Percentiles rank a stretch among this genome's conserved stretches.
phyloP scores from a whole-genome alignment of 2,329 filamentous ascomycete genomes.

The Rutstroemia sp. region DNA sequence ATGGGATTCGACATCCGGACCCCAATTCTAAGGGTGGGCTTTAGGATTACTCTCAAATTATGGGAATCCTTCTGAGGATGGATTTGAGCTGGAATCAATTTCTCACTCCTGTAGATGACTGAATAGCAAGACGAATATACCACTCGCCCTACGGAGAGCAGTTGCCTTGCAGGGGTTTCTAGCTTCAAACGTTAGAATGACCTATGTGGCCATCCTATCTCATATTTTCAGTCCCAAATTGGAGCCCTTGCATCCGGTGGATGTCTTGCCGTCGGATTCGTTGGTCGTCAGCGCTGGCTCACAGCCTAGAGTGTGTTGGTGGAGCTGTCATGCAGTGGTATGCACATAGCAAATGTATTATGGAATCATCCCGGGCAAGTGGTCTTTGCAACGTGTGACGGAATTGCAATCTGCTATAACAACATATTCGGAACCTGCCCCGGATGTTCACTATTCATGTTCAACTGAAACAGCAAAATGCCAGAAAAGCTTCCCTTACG shows the following conservation, averaged over 20 bases:
- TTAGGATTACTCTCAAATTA: neutral
- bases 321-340: neutral
- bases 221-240: neutral
- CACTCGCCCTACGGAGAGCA: neutral
- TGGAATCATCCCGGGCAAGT: neutral
- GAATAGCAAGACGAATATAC: neutral
- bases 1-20: neutral
- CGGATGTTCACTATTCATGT: neutral
- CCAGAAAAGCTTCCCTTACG: neutral
- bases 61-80: neutral
- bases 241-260: neutral
- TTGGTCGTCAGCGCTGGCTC: neutral
- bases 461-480: neutral
- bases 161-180: neutral
- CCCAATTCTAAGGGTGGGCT: conserved; percentile 1
- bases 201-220: too few species aligned
- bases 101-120: neutral
- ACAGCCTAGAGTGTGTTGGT: neutral
- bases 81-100: neutral
- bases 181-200: neutral
- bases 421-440: neutral
- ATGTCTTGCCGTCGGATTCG: neutral
- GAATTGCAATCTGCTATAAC: neutral
- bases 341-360: neutral
- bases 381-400: neutral